Base-by-base conservation (phyloP, 441 rosid genomes). In the Pelargonium fulgidum region DNA sequence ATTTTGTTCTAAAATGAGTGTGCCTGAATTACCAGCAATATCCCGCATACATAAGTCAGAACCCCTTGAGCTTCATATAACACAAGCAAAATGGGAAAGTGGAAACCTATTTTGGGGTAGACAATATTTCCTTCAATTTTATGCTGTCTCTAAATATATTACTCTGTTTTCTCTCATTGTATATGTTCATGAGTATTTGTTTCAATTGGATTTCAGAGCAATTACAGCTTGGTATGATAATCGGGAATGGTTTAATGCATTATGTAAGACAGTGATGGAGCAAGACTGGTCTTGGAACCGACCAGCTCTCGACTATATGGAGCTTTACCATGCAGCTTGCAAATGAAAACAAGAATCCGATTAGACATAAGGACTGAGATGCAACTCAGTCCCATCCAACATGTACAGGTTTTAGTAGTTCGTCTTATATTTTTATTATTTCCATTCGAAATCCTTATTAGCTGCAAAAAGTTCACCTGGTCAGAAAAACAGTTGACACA, bases 221-320 rank as follows among this genome's bases (percentile, higher is more conserved):
- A 84, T 92, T 69, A 75, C 98, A 11, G 86, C 84, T n/a, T 94
- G 94, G 90, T 85, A 92, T 7, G 86, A 85, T 47, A 83, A 73
- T 26, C 86, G 89, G 72, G 98, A 92, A 2, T 90, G 98, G 93
- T 89, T 94, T 65, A 59, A 87, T 75, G 78, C 83, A 0, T 68
- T 90, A 56, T 84, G 96, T 77, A 83, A 85, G 89, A 92, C 70
- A 33, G 99, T 90, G 76, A 94, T 92, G 99, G 90, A 92, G 79
- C 96, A 94, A 88, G 98, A 94, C 78, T 94, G 99, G 99, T 94
- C 98, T 66, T 94, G 99, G 99, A 94, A 92, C 67, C 87, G 91
- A 66, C 99, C 99, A 62, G 96, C 99, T 64, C 96, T 94, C 6
- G 97, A 94, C 68, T 94, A 94, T 81, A 24, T 92, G 85, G 99